Base-by-base conservation (phyloP, 2,329 filamentous ascomycete genomes). In the Fusarium virguliforme region DNA sequence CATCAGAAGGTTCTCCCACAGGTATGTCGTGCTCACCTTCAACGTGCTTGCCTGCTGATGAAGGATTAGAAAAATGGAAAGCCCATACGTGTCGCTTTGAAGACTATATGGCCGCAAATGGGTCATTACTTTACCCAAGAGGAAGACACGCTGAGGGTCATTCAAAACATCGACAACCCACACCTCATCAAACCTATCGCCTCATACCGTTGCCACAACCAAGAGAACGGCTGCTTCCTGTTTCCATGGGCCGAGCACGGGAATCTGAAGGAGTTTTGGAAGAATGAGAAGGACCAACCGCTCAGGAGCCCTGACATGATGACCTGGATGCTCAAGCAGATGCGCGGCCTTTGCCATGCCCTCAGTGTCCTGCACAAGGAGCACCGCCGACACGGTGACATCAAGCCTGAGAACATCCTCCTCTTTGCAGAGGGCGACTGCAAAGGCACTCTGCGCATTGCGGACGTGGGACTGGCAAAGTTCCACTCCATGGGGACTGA, bases 151-250 rank as follows among this genome's bases (percentile, higher is more conserved):
- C n/a, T 56, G 1, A 9, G 15, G 6, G 26, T 41, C 22, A 56
- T 56, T 0, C 53, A 26, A 30, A 30, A 41, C 8, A 35, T 41
- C 26, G 5, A 60, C 1, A 22, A 64, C 1, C 2, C 12, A 0
- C 63, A 65, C 6, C 53, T 65, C 1, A 62, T 65, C 35, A 62
- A 32, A 15, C 48, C 63, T 1, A 65, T 65, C 15, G 58, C 63
- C 4, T 35, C 63, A 0, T 65, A 62, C 6, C 15, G 7, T 12
- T 41, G 40, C 1, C 6, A 51, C 22, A 8, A 18, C 2, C 8
- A 28, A 0, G 38, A 55, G 6, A 9, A 34, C 10, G 46, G 48
- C 0, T 65, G 53, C 10, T 65, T 65, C 3, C 24, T 65, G 12
- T 62, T 65, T 8, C 63, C 58, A 0, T 65, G 63, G 63, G 63